Base-by-base conservation (phyloP, 805 yeast genomes). In the Maudiozyma saulgeensis region DNA sequence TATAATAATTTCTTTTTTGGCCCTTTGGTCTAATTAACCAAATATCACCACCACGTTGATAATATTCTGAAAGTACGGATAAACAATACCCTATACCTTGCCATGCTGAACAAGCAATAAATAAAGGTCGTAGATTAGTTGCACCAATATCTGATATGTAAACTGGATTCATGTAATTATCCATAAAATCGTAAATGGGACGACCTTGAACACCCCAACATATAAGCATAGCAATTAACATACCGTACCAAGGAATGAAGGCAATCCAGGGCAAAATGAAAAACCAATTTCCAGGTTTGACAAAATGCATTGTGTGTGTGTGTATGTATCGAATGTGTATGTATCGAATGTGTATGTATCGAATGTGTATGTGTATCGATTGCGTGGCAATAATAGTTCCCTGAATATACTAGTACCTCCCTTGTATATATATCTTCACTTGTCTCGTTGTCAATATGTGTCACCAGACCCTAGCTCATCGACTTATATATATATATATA, bases 61-160 rank as follows among this genome's bases (percentile, higher is more conserved):
- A 72, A 54, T 76, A 78, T 61, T 87, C 96, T 54, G 80, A 71
- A 5, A 78, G 64, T 31, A 85, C 66, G 1, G 89, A 74, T 37
- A 86, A 72, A 37, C 80, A 79, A 54, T 79, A 86, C 56, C 86
- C 80, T 4, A 86, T 68, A 13, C 89, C 95, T 68, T 88, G 96
- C 62, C 81, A 74, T 0, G 82, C 87, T 1, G 87, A 73, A 57
- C 95, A 82, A 16, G 84, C 69, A 38, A 90, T 87, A 66, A 91
- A 91, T 19, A 90, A 67, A 1, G 96, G 95, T 63, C 89, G 85
- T 45, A 88, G 69, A 56, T 81, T 82, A 9, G 96, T 85, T 9
- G 97, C 96, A 3, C 91, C 96, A 46, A 90, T 78, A 60, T 90
- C 87, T 3, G 95, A 84, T 45, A 91, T 79, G 67, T 84, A 91